Conservation (phyloP, 2,329 filamentous ascomycete genomes). For the Trichothecium roseum region DNA sequence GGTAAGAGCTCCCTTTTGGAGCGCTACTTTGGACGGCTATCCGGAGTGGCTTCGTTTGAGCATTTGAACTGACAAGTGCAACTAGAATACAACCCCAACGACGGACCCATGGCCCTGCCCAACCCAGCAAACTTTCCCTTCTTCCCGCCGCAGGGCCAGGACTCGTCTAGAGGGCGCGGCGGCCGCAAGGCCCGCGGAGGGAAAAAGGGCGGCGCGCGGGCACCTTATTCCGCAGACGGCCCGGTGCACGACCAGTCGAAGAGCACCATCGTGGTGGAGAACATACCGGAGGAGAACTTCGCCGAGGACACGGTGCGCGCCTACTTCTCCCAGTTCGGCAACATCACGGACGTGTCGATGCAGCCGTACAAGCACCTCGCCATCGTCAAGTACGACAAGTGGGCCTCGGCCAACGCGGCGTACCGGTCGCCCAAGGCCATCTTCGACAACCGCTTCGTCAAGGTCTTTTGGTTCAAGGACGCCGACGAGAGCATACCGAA, state of each 20-base stretch:
- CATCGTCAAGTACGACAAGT: slow-evolving; percentile 57
- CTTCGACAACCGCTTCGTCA: slow-evolving; percentile 79
- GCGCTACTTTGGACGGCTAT: background rate
- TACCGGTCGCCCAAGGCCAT: slow-evolving; percentile 70
- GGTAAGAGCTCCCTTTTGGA: background rate
- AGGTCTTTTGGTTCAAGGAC: slow-evolving; percentile 67
- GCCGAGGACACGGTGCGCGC: slow-evolving; percentile 51
- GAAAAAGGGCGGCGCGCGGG: slow-evolving; percentile 27
- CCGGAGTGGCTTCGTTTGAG: background rate
- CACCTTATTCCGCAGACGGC: slow-evolving; percentile 54
- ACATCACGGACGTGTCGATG: slow-evolving; percentile 52
- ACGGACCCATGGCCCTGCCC: slow-evolving; percentile 10
- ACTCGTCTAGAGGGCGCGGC: slow-evolving; percentile 15
- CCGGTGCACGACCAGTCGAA: slow-evolving; percentile 52
- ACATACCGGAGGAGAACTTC: slow-evolving; percentile 64
- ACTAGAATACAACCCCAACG: slow-evolving; percentile 22
- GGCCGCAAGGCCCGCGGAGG: slow-evolving; percentile 22
- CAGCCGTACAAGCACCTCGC: slow-evolving; percentile 57
- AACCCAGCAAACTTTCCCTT: slow-evolving; percentile 8
- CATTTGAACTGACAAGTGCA: slow-evolving; percentile 7
- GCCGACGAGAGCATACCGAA: slow-evolving; percentile 25
- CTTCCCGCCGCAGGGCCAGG: slow-evolving; percentile 8
- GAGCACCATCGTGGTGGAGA: slow-evolving; percentile 64
- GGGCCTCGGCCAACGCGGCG: slow-evolving; percentile 56
- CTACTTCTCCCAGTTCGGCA: slow-evolving; percentile 67